phyloP scores from a whole-genome alignment of 208 protist species.

The Acanthamoeba quina region DNA sequence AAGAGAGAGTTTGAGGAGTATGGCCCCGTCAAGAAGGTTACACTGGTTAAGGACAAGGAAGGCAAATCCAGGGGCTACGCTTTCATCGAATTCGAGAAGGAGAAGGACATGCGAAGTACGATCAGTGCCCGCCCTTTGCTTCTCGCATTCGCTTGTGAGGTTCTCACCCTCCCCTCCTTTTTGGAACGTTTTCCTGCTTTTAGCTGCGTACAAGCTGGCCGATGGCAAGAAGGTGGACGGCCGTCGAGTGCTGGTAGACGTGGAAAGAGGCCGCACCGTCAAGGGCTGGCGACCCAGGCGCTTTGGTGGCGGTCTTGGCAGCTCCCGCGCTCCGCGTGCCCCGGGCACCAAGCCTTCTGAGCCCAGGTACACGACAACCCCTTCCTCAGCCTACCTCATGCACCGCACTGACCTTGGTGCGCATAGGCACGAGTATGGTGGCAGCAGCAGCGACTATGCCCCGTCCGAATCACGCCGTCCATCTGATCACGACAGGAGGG shows the following conservation, averaged over 20 bases:
- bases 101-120: conserved; percentile 88
- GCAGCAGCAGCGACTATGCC: conserved; percentile 27
- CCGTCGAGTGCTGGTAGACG: conserved; percentile 90
- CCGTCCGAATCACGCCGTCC: neutral
- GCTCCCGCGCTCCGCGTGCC: conserved; percentile 79
- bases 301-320: conserved; percentile 88
- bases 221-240: conserved; percentile 91
- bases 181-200: neutral
- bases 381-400: conserved; percentile 9
- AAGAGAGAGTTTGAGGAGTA: conserved; percentile 89
- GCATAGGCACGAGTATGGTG: neutral
- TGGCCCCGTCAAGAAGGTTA: conserved; percentile 88
- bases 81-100: conserved; percentile 92
- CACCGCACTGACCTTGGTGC: conserved; percentile 22
- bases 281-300: conserved; percentile 90
- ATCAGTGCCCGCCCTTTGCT: neutral
- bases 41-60: conserved; percentile 85
- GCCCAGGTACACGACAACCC: conserved; percentile 23
- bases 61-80: conserved; percentile 91
- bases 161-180: neutral
- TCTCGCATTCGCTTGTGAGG: neutral
- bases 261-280: conserved; percentile 92
- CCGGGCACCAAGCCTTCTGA: conserved; percentile 77
- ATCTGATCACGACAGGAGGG: conserved; percentile 19
- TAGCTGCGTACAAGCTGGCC: conserved; percentile 89